These are phyloP conservation scores for Calocybe cyanea DNA, from an alignment of 768 basidiomycete genomes.

Conservation along the genomic window DNA sequence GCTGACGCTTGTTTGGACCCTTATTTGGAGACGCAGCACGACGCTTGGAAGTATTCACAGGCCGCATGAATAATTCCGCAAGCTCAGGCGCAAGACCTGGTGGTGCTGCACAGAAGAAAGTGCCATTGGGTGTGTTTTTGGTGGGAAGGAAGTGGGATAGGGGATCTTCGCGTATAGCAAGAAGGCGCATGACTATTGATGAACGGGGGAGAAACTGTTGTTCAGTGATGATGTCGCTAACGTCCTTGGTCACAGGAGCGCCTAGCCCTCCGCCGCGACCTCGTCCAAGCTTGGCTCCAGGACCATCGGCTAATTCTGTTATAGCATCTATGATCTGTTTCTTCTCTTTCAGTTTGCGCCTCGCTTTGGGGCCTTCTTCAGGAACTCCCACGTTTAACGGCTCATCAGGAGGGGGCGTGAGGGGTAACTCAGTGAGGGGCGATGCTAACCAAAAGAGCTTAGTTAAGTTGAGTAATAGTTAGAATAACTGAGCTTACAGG, in stretches of 20 bases:
- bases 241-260: conserved; percentile 49
- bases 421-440: conserved; percentile 69
- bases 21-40: conserved; percentile 55
- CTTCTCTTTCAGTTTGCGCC: conserved; percentile 64
- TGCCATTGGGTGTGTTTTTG: conserved; percentile 64
- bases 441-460: conserved; percentile 46
- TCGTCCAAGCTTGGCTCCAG: conserved; percentile 50
- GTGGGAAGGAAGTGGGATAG: conserved; percentile 83
- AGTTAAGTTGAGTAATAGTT: background rate
- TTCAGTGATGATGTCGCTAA: conserved; percentile 71
- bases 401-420: conserved; percentile 70
- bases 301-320: conserved; percentile 74
- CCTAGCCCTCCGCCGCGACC: conserved; percentile 51
- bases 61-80: conserved; percentile 79
- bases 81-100: conserved; percentile 82
- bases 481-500: conserved; percentile 44
- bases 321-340: conserved; percentile 90
- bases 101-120: conserved; percentile 80
- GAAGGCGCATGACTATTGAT: conserved; percentile 76
- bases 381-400: conserved; percentile 40
- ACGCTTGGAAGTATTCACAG: conserved; percentile 60
- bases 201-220: conserved; percentile 87
- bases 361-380: conserved; percentile 34
- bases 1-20: conserved; percentile 55
- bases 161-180: conserved; percentile 84